Base-by-base conservation (phyloP, 73 alveolate species). In the Tetrahymena elliotti region DNA sequence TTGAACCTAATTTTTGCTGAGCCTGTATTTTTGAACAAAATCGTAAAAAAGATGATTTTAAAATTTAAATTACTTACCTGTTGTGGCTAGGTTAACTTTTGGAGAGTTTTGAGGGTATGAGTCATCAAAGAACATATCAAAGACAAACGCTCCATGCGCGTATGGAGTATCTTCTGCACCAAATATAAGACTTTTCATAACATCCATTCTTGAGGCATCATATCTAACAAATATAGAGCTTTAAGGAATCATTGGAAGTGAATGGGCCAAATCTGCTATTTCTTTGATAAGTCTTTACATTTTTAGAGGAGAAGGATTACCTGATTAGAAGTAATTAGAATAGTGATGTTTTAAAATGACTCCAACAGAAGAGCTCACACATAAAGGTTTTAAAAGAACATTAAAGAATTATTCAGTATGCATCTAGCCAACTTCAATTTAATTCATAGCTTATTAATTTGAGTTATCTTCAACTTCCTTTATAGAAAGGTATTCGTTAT, bases 81-180 rank as follows among this genome's bases (percentile, higher is more conserved):
- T 99, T 15, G 99, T 99, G 94, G 98, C 96, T 24, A 99, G 93
- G 36, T 94, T 93, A 94, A 98, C 98, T 95, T 98, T 99, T 5
- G 99, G 99, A 5, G 99, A 99, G 53, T 97, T 94, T 93, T 97
- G 94, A 34, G 99, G 99, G 95, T 99, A 99, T 54, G 94, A 96
- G 93, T 96, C 97, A 84, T 98, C 99, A 96, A 99, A 98, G 97
- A 97, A 97, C 94, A 99, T 97, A 93, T 98, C 99, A 96, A 96
- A 99, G 53, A 96, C 97, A 93, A 97, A 99, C 35, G 99, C 99
- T 24, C 99, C 99, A 97, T 99, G 99, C 20, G 99, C 99, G 94
- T 99, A 99, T 12, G 99, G 99, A 5, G 99, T 99, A 52, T 98
- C 99, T 37, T 97, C 97, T 52, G 99, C 99, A 37, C 99, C 99